phyloP scores from a whole-genome alignment of 805 yeast genomes.

The Metschnikowia henanensis region DNA sequence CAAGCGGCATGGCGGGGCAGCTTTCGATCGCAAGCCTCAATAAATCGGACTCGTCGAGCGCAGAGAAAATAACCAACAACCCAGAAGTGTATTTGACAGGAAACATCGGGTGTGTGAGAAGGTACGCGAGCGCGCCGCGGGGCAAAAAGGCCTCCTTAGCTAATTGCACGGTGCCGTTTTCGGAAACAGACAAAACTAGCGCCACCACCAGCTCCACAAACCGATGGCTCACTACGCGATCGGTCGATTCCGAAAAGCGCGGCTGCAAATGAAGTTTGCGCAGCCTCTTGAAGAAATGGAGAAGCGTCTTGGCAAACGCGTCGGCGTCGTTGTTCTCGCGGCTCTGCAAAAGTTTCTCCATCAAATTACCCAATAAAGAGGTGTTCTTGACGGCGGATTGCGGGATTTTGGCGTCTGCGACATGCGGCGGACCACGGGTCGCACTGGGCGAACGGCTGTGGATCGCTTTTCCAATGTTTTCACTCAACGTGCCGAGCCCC shows the following conservation, averaged over 20 bases:
- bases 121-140: slow-evolving; percentile 62
- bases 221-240: slow-evolving; percentile 59
- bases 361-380: too few relatives aligned
- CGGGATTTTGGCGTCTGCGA: slow-evolving; percentile 24
- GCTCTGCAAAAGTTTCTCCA: too few relatives aligned
- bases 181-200: slow-evolving; percentile 36
- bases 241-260: slow-evolving; percentile 52
- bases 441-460: not conserved
- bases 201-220: slow-evolving; percentile 50
- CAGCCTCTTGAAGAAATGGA: slow-evolving; percentile 19
- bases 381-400: slow-evolving; percentile 11
- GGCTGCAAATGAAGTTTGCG: not conserved
- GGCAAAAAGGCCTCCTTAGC: slow-evolving; percentile 42
- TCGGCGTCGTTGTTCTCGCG: slow-evolving; percentile 3
- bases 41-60: slow-evolving; percentile 53
- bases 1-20: slow-evolving; percentile 65
- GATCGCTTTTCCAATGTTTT: slow-evolving; percentile 67
- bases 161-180: slow-evolving; percentile 24
- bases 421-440: slow-evolving; percentile 29
- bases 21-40: slow-evolving; percentile 82
- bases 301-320: slow-evolving; percentile 24
- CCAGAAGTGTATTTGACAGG: slow-evolving; percentile 60
- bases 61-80: slow-evolving; percentile 49
- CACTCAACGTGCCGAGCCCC: slow-evolving; percentile 67
- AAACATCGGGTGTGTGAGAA: slow-evolving; percentile 85